These are phyloP conservation scores for Diplodia intermedia DNA, from an alignment of 2,329 filamentous ascomycete genomes.

Conservation along the genomic window DNA sequence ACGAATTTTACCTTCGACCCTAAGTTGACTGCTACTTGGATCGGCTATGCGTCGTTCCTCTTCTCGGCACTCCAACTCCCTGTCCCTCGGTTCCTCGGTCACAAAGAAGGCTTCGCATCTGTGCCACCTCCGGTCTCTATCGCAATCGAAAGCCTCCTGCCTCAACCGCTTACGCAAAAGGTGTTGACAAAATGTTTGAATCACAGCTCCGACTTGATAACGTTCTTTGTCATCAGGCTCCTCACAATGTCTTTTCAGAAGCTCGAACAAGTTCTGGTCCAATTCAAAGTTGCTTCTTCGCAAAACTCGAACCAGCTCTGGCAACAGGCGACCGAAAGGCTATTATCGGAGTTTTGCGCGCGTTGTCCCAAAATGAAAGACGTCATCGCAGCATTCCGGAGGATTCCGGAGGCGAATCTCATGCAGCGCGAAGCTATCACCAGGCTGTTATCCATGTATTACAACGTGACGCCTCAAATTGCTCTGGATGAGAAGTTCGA, in stretches of 20 bases:
- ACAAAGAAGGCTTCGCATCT: slow-evolving; percentile 65
- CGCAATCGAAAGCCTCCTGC: slow-evolving; percentile 84
- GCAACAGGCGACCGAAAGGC: slow-evolving; percentile 70
- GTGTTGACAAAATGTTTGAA: slow-evolving; percentile 80
- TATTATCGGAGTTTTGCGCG: slow-evolving; percentile 77
- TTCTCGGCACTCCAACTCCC: slow-evolving; percentile 80
- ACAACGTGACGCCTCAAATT: slow-evolving; percentile 78
- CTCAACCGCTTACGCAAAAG: slow-evolving; percentile 80
- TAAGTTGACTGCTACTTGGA: slow-evolving; percentile 91
- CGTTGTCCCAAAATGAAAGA: slow-evolving; percentile 84
- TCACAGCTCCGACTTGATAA: slow-evolving; percentile 77
- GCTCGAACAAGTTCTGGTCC: slow-evolving; percentile 67
- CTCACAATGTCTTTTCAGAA: slow-evolving; percentile 82
- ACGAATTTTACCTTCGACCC: slow-evolving; percentile 83
- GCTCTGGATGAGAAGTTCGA: slow-evolving; percentile 88
- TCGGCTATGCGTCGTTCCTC: slow-evolving; percentile 88
- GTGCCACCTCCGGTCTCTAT: slow-evolving; percentile 80
- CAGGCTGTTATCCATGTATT: slow-evolving; percentile 82
- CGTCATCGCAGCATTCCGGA: slow-evolving; percentile 75
- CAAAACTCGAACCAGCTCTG: slow-evolving; percentile 61
- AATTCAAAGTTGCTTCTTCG: slow-evolving; percentile 61
- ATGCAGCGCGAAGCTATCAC: slow-evolving; percentile 81
- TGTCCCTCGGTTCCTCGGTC: slow-evolving; percentile 75
- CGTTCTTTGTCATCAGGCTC: slow-evolving; percentile 82
- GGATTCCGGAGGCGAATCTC: slow-evolving; percentile 68